Base-by-base conservation (phyloP, 805 yeast species). In the Dipodascus geniculatus region DNA sequence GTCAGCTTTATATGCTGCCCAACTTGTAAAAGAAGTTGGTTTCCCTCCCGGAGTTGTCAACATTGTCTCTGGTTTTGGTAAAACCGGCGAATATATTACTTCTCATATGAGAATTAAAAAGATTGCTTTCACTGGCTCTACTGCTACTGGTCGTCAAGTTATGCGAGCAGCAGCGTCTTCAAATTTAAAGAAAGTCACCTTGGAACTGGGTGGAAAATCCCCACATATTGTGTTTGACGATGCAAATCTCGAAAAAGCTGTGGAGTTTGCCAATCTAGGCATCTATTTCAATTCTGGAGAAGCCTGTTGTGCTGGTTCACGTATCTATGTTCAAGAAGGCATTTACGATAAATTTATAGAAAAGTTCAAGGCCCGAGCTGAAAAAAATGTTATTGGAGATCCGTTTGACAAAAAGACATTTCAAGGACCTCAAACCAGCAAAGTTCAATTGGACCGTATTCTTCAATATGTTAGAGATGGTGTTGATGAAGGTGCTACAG, bases 191-290 rank as follows among this genome's bases (percentile, higher is more conserved):
- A 87, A 86, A 70, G 89, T 90, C 57, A 89, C 96, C 48, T 77
- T 90, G 65, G 98, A 90, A 74, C 81, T 89, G 60, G 98, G 98
- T 67, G 98, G 98, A 66, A 90, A 90, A 74, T 88, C 96, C 19
- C 96, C 97, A 63, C 82, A 85, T 67, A 82, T 90, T 61, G 84
- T 90, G 49, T 87, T 85, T 67, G 82, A 83, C 62, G 97, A 90
- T 65, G 93, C 95, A 50, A 81, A 90, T 68, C 65, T 90, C 53
- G 83, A 84, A 48, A 74, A 75, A 63, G 87, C 97, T 52, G 83
- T 87, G 49, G 75, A 82, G 58, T 77, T 80, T 74, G 82, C 87
- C 58, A 76, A 86, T 50, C 67, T 77, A 53, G 96, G 96, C 68
- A 87, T 89, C 64, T 87, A 85, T 77, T 87, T 78, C 78, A 91